These are phyloP conservation scores for Lachnellula suecica DNA, from an alignment of 2,329 filamentous ascomycete species.

Conservation along the genomic window DNA sequence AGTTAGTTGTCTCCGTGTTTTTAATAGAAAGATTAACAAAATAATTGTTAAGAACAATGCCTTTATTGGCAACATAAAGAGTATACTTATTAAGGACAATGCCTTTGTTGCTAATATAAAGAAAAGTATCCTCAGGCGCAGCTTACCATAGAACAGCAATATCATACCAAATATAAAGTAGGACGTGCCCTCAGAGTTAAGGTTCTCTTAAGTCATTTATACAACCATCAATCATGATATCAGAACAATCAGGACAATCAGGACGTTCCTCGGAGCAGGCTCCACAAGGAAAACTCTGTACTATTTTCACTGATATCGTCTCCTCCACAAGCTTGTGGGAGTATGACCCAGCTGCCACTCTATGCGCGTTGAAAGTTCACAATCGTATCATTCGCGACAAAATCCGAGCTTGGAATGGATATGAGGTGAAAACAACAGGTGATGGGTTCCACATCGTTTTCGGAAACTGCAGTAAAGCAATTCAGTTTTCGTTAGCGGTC, in stretches of 20 bases:
- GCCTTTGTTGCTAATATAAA: background rate
- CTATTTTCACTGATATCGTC: conserved; percentile 14
- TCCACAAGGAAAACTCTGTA: background rate
- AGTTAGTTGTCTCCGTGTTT: no score
- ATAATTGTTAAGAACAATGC: no score
- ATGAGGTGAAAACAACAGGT: conserved; percentile 12
- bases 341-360: background rate
- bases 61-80: background rate
- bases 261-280: background rate
- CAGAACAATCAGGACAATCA: background rate
- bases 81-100: background rate
- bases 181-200: no score
- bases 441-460: conserved; percentile 12
- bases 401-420: background rate
- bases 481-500: conserved; percentile 3
- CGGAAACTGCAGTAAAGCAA: background rate
- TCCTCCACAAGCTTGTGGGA: conserved; percentile 12
- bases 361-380: background rate
- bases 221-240: background rate
- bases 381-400: conserved; percentile 4
- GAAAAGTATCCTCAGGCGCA: no score
- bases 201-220: no score
- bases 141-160: no score
- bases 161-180: no score
- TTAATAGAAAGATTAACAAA: no score